Evolutionary conservation across 1,284 basidiomycete species (phyloP).

Genomic region (Ceratobasidium sp.): DNA sequence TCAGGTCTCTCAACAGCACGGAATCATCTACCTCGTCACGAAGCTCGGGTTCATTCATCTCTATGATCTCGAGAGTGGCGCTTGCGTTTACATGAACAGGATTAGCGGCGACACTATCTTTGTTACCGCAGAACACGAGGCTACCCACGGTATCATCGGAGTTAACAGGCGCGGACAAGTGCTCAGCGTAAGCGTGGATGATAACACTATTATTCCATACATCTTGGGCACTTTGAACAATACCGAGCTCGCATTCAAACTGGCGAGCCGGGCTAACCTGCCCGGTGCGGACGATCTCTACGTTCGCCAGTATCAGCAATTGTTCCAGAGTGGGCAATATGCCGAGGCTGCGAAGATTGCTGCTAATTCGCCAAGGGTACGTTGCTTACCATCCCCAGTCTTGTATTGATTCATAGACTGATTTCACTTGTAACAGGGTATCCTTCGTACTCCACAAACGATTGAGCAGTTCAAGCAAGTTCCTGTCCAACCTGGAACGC

Average conservation of each 20-base stretch:
- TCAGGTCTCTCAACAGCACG: conserved; percentile 97
- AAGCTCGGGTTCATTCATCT: conserved; percentile 99
- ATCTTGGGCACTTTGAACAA: conserved; percentile 94
- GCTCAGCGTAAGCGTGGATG: conserved; percentile 95
- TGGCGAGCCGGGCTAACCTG: conserved; percentile 94
- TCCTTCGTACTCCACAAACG: conserved; percentile 91
- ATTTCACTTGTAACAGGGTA: conserved; percentile 64
- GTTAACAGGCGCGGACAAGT: conserved; percentile 99
- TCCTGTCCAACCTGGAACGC: conserved; percentile 84
- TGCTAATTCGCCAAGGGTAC: conserved; percentile 90
- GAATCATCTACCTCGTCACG: conserved; percentile 96
- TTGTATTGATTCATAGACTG: conserved; percentile 3
- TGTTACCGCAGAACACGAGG: conserved; percentile 95
- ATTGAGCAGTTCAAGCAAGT: conserved; percentile 99
- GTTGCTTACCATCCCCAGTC: not conserved
- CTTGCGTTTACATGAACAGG: conserved; percentile 99
- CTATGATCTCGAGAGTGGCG: conserved; percentile 97
- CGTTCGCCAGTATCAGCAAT: conserved; percentile 90
- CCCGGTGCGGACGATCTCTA: conserved; percentile 98
- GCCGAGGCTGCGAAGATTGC: conserved; percentile 98
- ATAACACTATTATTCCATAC: conserved; percentile 94
- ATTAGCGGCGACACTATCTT: conserved; percentile 99
- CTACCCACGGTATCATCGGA: conserved; percentile 93
- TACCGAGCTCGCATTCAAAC: conserved; percentile 96
- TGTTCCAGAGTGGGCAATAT: conserved; percentile 90